Evolutionary conservation across 192 early-diverging fungal species (phyloP), one percentile per base, ranked within the genome.

Genomic region (Coemansia sp.): DNA sequence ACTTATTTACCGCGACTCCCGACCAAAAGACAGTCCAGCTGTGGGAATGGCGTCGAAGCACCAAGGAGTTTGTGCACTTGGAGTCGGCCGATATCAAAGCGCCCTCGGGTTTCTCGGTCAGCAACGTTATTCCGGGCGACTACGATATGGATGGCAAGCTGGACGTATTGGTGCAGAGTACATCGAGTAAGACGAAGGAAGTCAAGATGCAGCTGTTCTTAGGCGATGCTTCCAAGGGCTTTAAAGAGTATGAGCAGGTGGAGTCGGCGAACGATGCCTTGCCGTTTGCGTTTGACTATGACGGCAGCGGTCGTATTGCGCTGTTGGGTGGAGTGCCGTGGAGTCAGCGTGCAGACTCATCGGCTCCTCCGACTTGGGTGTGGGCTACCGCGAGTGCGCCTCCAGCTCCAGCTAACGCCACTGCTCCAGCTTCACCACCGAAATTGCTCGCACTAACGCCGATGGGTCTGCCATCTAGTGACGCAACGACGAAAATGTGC

Each of bases 111-210:
- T 71, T 87, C 44, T 67, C 86, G 4, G 89, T 91, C 42, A 90
- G 86, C 61, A 94, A 92, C 66, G 86, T 94, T 25, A 81, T 95
- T 21, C 89, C 93, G 2, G 92, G 91, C 42, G 95, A 98, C 72
- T 98, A 88, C 59, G 91, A 96, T 68, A 90, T 92, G 71, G 95
- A 98, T 75, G 95, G 94, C 6, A 82, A 89, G 17, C 69, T 95
- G 51, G 95, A 98, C 81, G 51, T 96, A 5, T 77, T 98, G 10
- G 73, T 95, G 9, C 90, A 94, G 90, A 90, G 27, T 84, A 84
- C 66, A 55, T 69, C 38, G 70, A 77, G 42, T 64, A 69, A 38
- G 70, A 67, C 62, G 74, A 65, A 44, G 5, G 85, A 89, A 42
- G 72, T 91, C 9, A 68, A 74, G 29, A 90, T 95, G 89, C 74